A percentile compares a stretch with the other conserved stretches of the same genome.
Evolutionary conservation across 352 stramenopile genomes (phyloP).

Genomic region (Pythium sp.): DNA sequence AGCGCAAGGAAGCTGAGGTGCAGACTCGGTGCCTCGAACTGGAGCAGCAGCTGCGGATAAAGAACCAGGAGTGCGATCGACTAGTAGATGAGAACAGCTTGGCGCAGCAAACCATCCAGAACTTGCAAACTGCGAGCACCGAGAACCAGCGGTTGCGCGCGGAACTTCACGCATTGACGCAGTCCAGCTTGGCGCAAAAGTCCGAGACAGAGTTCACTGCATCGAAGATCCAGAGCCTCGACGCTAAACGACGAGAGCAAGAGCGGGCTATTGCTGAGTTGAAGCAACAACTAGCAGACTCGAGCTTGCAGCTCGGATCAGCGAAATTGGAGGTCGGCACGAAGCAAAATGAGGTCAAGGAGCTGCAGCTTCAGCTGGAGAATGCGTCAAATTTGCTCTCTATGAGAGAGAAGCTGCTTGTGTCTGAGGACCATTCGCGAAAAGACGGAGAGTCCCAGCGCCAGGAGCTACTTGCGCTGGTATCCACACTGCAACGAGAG

Average conservation of each 20-base stretch:
- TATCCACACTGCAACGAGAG: constrained; percentile 42
- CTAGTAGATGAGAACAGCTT: constrained; percentile 25
- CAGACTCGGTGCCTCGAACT: constrained; percentile 51
- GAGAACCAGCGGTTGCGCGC: constrained; percentile 39
- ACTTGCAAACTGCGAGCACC: constrained; percentile 37
- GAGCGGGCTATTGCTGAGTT: constrained; percentile 32
- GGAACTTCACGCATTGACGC: constrained; percentile 31
- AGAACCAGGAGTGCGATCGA: constrained; percentile 40
- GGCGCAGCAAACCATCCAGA: constrained; percentile 26
- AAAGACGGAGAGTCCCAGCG: constrained; percentile 45
- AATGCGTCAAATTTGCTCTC: constrained; percentile 35
- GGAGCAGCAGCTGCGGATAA: constrained; percentile 47
- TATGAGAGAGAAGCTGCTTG: constrained; percentile 48
- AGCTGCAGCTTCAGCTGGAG: constrained; percentile 52
- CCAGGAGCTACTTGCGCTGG: constrained; percentile 37
- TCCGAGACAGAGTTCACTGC: constrained; percentile 29
- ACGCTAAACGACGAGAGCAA: constrained; percentile 29
- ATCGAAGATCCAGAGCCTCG: constrained; percentile 31
- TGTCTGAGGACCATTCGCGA: constrained; percentile 37
- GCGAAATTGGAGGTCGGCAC: constrained; percentile 37
- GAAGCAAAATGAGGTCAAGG: constrained; percentile 45
- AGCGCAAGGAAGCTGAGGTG: constrained; percentile 62
- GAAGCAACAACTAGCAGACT: constrained; percentile 32
- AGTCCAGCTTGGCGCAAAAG: constrained; percentile 1
- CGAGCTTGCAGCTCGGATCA: constrained; percentile 20